A percentile compares a stretch with the other conserved stretches of the same genome.
Conservation (phyloP, 1,139 yeast species). For the Groenewaldozyma auringiensis region DNA sequence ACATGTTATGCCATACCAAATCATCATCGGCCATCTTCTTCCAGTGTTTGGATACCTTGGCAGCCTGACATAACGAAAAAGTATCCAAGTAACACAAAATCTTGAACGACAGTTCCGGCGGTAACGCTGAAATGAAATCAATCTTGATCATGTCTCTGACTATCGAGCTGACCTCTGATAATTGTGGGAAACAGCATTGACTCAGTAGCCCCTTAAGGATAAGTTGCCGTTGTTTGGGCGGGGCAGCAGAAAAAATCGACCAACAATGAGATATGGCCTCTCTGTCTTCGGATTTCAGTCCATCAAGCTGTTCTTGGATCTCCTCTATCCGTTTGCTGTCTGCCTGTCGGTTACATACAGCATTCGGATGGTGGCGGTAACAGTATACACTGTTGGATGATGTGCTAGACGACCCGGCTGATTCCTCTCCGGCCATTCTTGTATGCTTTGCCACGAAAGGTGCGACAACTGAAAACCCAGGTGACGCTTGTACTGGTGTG, state of each 20-base stretch:
- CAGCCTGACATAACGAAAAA: slow-evolving; percentile 83
- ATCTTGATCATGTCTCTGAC: slow-evolving; percentile 73
- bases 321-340: slow-evolving; percentile 60
- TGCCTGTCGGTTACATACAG: slow-evolving; percentile 59
- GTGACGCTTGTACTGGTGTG: slow-evolving; percentile 1
- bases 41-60: slow-evolving; percentile 87
- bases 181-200: slow-evolving; percentile 92
- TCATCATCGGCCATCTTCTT: slow-evolving; percentile 87
- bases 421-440: slow-evolving; percentile 8
- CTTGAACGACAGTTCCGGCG: slow-evolving; percentile 76
- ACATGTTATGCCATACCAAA: slow-evolving; percentile 96
- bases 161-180: slow-evolving; percentile 74
- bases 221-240: slow-evolving; percentile 56
- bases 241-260: slow-evolving; percentile 72
- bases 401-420: neutral
- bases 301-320: slow-evolving; percentile 41
- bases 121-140: slow-evolving; percentile 79
- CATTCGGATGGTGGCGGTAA: slow-evolving; percentile 87
- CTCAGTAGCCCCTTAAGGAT: slow-evolving; percentile 77
- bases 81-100: slow-evolving; percentile 86
- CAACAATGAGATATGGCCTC: slow-evolving; percentile 68
- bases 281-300: slow-evolving; percentile 56
- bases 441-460: slow-evolving; percentile 19
- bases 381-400: slow-evolving; percentile 34
- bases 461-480: slow-evolving; percentile 10